Conservation (phyloP, 2,329 filamentous ascomycete genomes). For the Colletotrichum karsti region DNA sequence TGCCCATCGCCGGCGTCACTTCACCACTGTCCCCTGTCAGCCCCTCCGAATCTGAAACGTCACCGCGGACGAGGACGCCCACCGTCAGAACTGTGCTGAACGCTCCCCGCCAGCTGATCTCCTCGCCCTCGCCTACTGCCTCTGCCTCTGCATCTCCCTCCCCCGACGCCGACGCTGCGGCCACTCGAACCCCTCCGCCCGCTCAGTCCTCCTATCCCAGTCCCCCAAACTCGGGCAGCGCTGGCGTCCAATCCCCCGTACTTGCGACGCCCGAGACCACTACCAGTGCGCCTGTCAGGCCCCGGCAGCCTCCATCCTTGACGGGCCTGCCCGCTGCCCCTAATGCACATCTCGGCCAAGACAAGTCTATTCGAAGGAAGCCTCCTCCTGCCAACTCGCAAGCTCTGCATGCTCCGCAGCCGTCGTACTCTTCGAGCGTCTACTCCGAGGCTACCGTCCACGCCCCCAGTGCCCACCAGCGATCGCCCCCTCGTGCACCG, state of each 20-base stretch:
- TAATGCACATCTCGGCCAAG: slow-evolving; percentile 24
- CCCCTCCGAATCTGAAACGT: slow-evolving; percentile 44
- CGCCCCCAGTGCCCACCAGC: slow-evolving; percentile 34
- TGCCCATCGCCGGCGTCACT: slow-evolving; percentile 30
- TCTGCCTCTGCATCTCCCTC: slow-evolving; percentile 30
- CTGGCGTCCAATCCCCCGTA: slow-evolving; percentile 23
- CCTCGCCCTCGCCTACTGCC: slow-evolving; percentile 42
- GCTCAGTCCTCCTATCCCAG: slow-evolving; percentile 39
- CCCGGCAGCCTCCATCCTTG: slow-evolving; percentile 20
- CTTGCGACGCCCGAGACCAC: slow-evolving; percentile 30
- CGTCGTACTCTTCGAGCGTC: slow-evolving; percentile 39
- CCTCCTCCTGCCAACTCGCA: slow-evolving; percentile 43
- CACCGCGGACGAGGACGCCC: slow-evolving; percentile 34
- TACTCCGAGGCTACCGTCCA: slow-evolving; percentile 36
- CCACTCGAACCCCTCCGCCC: slow-evolving; percentile 25
- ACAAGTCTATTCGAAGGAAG: slow-evolving; percentile 55
- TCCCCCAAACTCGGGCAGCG: slow-evolving; percentile 39
- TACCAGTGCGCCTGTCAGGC: slow-evolving; percentile 1
- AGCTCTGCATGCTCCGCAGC: slow-evolving; percentile 24
- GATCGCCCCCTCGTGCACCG: neutral
- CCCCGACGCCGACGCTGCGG: neutral
- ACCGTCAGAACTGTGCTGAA: slow-evolving; percentile 42
- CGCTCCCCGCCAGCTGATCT: slow-evolving; percentile 20
- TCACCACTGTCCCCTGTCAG: slow-evolving; percentile 40
- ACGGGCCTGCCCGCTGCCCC: slow-evolving; percentile 8